Evolutionary conservation across 2,329 filamentous ascomycete genomes (phyloP).

Genomic region (Exophiala sp.): DNA sequence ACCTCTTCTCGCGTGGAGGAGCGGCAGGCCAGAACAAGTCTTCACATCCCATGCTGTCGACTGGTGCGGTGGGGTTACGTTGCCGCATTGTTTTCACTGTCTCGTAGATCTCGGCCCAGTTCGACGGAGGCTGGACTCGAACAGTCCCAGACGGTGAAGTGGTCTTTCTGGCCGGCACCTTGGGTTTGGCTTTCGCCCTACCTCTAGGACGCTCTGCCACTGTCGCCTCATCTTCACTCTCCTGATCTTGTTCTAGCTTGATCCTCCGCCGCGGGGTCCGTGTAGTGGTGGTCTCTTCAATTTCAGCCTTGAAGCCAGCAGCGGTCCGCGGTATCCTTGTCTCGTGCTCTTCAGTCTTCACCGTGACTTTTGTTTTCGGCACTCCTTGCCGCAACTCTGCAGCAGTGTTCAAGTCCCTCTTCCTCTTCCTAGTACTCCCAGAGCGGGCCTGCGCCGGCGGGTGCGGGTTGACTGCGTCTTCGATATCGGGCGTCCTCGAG

Average conservation of each 20-base stretch:
- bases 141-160: constrained; percentile 36
- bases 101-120: constrained; percentile 79
- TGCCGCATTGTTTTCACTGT: constrained; percentile 71
- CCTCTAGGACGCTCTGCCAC: background rate
- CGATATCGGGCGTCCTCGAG: constrained; percentile 46
- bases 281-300: too few relatives aligned
- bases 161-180: constrained; percentile 37
- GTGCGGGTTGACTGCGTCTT: constrained; percentile 45
- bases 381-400: constrained; percentile 28
- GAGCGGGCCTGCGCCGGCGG: constrained; percentile 29
- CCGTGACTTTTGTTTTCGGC: constrained; percentile 5
- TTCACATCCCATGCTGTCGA: constrained; percentile 95
- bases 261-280: too few relatives aligned
- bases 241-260: constrained; percentile 28
- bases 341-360: too few relatives aligned
- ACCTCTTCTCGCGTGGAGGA: constrained; percentile 56
- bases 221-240: background rate
- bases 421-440: too few relatives aligned
- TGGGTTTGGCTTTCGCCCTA: constrained; percentile 34
- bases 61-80: constrained; percentile 64
- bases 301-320: too few relatives aligned
- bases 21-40: constrained; percentile 42
- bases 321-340: too few relatives aligned
- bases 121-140: constrained; percentile 56
- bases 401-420: constrained; percentile 44